Base-by-base conservation (phyloP, 2,329 filamentous ascomycete species). In the Fusarium papillatum region DNA sequence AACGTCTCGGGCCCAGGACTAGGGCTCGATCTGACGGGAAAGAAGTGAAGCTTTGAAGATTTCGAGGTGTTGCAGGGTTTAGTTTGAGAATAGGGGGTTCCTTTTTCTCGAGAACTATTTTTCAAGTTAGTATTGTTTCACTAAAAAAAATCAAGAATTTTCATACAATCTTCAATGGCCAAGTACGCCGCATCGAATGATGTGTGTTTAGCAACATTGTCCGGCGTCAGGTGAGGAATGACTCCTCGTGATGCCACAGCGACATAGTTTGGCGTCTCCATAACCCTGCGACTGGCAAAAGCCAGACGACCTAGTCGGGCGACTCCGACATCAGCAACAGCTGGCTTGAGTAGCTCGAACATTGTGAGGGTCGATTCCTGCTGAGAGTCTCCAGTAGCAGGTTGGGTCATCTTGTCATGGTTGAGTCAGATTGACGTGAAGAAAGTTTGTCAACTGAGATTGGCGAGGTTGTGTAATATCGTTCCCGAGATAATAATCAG, bases 161-260 rank as follows among this genome's bases (percentile, higher is more conserved):
- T 84, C 94, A 84, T 88, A 98, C 97, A 98, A 84, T 99, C 97
- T 87, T 99, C 97, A 34, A 98, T 86, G 1, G 94, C 95, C 80
- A 97, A 87, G 82, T 98, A 98, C 5, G 95, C 88, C 31, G 94
- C 94, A 34, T 87, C 86, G 70, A 97, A 87, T 7, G 89, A 82
- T 1, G 93, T 92, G 79, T 93, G 88, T 67, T 91, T 92, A 48
- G 85, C 83, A 76, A 97, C 87, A 72, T 94, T 94, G 86, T 99
- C 97, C 46, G 95, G 96, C 5, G 96, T 94, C 75, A 99, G 85
- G 85, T 99, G 97, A 64, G 97, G 95, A 41, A 98, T 87, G 2
- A 91, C 91, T 26, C 97, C 97, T 80, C 97, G 91, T 39, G 97
- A 98, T 5, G 94, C 94, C 76, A 94, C 88, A 63, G 92, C 93